Evolutionary conservation across 495 filamentous ascomycete genomes (phyloP), one percentile per base, ranked within the genome.

Genomic region (Niebla homalea): DNA sequence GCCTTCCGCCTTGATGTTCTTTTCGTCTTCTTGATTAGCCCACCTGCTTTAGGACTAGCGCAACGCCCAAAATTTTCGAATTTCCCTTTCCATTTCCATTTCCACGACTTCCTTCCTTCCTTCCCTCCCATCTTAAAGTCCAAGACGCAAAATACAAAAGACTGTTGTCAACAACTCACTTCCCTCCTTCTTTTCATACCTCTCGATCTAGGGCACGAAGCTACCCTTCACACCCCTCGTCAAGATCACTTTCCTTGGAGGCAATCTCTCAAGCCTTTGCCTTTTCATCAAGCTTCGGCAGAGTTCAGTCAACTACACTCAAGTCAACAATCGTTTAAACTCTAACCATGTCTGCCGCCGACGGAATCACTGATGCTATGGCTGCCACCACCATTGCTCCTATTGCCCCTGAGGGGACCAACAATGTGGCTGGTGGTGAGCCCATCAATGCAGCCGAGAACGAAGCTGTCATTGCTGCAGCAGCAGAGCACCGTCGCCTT

Each of bases 401-500:
- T 56, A 67, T 80, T 66, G 60, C 63, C 21, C 43, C 55, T 15
- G 56, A 67, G 57, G 60, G 64, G 55, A 78, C 85, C 70, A 77
- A 87, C 64, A 84, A 86, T 76, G 83, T 85, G 70, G 82, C 87
- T 71, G 85, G 87, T 71, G 75, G 87, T 78, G 64, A 70, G 51
- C 65, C 75, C 51, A 70, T 63, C 61, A 69, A 71, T 53, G 74
- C 74, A 59, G 71, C 74, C 44, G 74, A 82, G 74, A 81, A 87
- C 60, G 88, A 92, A 66, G 89, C 90, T 64, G 89, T 90, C 56
- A 80, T 89, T 63, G 88, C 89, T 71, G 94, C 87, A 73, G 92
- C 92, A 64, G 89, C 92, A 67, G 92, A 98, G 73, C 93, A 92
- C 66, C 87, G 92, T 76, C 87, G 92, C 73, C 80, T 98, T 56